phyloP scores from a whole-genome alignment of 169 alveolate species.

The Eimeria necatrix region DNA sequence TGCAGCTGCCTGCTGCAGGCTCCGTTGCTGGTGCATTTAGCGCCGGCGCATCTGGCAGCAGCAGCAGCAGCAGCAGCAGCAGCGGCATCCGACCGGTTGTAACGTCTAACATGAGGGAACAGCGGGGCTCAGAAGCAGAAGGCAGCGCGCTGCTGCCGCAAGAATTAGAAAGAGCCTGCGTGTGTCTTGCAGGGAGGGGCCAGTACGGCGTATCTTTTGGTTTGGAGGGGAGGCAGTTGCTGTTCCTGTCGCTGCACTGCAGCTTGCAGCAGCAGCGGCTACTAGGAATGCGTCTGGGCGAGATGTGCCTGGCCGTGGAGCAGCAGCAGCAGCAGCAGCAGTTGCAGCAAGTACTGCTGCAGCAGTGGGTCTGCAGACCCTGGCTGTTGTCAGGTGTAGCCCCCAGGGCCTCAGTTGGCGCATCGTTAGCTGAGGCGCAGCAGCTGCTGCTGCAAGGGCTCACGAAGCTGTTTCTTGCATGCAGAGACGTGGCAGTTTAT shows the following conservation, averaged over 20 bases:
- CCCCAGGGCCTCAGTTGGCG: conserved; percentile 51
- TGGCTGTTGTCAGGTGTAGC: conserved; percentile 46
- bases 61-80: conserved; percentile 52
- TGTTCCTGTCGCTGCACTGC: conserved; percentile 56
- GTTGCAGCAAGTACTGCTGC: conserved; percentile 47
- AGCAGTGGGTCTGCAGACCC: conserved; percentile 37
- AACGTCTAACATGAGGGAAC: background rate
- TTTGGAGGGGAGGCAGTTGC: conserved; percentile 15
- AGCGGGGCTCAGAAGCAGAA: background rate
- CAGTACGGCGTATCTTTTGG: conserved; percentile 66
- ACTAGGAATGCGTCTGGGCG: conserved; percentile 5
- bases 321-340: conserved; percentile 56
- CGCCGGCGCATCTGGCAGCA: background rate
- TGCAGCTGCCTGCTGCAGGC: background rate
- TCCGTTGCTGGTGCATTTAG: background rate
- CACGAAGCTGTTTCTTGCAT: conserved; percentile 39
- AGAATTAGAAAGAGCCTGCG: conserved; percentile 12
- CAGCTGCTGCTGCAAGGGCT: conserved; percentile 59
- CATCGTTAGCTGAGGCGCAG: conserved; percentile 49
- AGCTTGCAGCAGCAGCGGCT: conserved; percentile 61
- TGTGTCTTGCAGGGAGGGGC: conserved; percentile 56
- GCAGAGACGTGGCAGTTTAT: conserved; percentile 64
- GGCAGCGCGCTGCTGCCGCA: background rate
- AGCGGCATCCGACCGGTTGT: conserved; percentile 1
- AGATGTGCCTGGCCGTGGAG: background rate